Conservation (phyloP, 306 rosid genomes). For the Crataegus laevigata region DNA sequence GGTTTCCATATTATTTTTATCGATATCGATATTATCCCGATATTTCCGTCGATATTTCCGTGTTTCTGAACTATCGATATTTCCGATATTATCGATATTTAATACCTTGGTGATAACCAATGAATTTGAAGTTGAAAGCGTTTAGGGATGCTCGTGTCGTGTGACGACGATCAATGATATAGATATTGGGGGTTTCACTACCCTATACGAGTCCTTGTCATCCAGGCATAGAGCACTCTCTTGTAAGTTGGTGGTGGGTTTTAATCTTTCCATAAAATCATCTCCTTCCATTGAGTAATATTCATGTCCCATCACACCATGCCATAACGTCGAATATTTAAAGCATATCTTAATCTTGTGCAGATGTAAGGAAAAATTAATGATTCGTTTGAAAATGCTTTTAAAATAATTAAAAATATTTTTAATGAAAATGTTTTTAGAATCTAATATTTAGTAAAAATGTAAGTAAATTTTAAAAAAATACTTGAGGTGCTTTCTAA, state of each 20-base stretch:
- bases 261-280: background rate
- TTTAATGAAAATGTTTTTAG: too few relatives aligned
- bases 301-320: background rate
- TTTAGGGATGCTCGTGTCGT: background rate
- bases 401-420: too few relatives aligned
- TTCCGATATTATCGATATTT: too few relatives aligned
- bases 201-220: background rate
- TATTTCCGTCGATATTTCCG: too few relatives aligned
- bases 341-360: background rate
- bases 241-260: slow-evolving; percentile 12
- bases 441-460: accelerated
- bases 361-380: background rate
- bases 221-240: background rate
- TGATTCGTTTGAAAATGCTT: accelerated
- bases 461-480: accelerated
- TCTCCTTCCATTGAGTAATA: background rate
- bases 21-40: too few relatives aligned
- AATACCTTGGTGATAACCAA: slow-evolving; percentile 36
- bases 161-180: background rate
- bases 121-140: slow-evolving; percentile 24
- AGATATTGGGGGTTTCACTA: background rate
- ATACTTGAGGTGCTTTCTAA: accelerated
- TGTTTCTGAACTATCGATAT: too few relatives aligned
- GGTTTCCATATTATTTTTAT: too few relatives aligned
- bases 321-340: background rate